Evolutionary conservation across 2,329 filamentous ascomycete species (phyloP), one percentile per base, ranked within the genome.

Genomic region (Apiospora aurea): DNA sequence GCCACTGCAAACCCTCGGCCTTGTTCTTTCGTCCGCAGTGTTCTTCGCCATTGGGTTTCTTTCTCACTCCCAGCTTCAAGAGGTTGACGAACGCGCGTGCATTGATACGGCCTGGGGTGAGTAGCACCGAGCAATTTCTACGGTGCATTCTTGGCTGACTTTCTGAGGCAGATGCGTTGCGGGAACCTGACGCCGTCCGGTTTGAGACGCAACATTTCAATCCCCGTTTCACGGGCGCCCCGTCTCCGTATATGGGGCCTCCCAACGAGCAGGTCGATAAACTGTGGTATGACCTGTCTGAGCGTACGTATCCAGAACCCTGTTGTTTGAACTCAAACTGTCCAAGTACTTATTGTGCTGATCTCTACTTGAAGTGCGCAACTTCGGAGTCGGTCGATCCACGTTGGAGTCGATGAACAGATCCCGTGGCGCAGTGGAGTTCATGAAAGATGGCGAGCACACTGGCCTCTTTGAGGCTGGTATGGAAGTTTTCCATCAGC

Each of bases 381-480:
- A 61, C 53, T 61, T 29, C 24, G 53, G 53, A 24, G 53, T 61
- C n/a, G 53, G 11, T 34, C 24, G 18, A n/a, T 14, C 53, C 53
- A 61, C 53, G 53, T 18, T 61, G n/a, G 53, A 29, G 10, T 61
- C 53, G 24, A 61, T 61, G 6, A 61, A 61, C 53, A 29, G 21
- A 18, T 61, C 53, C 53, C 24, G 53, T 16, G 53, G 53, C 11
- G 53, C 53, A 6, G 53, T 61, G 24, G 53, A 61, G 24, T 61
- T 61, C 24, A 61, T 61, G 53, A 61, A 61, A 61, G 53, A 61
- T 34, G 53, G 53, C 24, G 53, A 61, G 53, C 53, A 61, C 53
- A 61, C 53, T 26, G 53, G 53, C 24, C 24, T 61, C 24, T 61
- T 34, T 4, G 24, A 61, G 53, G 13, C 53, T 11, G 53, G 53